Evolutionary conservation across 2,329 filamentous ascomycete genomes (phyloP).

Genomic region (Ceratocystis ficicola): DNA sequence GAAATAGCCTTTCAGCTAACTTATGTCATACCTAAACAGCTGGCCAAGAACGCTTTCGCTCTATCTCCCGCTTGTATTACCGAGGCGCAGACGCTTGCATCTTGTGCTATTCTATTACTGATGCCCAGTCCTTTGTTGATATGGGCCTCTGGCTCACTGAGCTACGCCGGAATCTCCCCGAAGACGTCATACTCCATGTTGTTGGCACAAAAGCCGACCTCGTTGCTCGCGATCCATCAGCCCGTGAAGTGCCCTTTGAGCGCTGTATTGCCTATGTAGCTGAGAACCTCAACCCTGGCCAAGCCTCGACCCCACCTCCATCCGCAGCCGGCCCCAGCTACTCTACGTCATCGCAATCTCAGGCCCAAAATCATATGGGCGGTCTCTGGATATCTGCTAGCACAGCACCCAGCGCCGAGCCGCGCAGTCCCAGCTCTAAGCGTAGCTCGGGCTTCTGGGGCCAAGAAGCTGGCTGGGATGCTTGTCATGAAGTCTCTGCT

Average conservation of each 20-base stretch:
- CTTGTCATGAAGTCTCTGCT: constrained; percentile 90
- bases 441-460: constrained; percentile 73
- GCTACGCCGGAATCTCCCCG: constrained; percentile 62
- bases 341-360: constrained; percentile 25
- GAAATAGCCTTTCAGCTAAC: neutral
- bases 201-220: constrained; percentile 91
- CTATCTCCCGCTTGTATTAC: constrained; percentile 92
- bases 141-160: constrained; percentile 88
- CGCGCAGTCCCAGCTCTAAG: constrained; percentile 50
- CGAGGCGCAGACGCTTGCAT: constrained; percentile 88
- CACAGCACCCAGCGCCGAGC: constrained; percentile 33
- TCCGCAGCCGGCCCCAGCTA: constrained; percentile 38
- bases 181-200: constrained; percentile 79
- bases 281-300: constrained; percentile 69
- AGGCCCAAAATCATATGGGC: constrained; percentile 22
- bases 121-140: constrained; percentile 71
- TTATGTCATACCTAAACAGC: constrained; percentile 33
- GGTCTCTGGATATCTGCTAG: constrained; percentile 21
- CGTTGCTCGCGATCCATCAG: constrained; percentile 67
- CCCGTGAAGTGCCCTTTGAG: constrained; percentile 82
- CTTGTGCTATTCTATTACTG: constrained; percentile 88
- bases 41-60: constrained; percentile 88
- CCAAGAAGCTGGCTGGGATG: constrained; percentile 89
- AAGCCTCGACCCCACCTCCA: constrained; percentile 54
- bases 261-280: constrained; percentile 91